These are phyloP conservation scores for Coelastrella sp. DNA, from an alignment of 139 green algal species.

Conservation along the genomic window DNA sequence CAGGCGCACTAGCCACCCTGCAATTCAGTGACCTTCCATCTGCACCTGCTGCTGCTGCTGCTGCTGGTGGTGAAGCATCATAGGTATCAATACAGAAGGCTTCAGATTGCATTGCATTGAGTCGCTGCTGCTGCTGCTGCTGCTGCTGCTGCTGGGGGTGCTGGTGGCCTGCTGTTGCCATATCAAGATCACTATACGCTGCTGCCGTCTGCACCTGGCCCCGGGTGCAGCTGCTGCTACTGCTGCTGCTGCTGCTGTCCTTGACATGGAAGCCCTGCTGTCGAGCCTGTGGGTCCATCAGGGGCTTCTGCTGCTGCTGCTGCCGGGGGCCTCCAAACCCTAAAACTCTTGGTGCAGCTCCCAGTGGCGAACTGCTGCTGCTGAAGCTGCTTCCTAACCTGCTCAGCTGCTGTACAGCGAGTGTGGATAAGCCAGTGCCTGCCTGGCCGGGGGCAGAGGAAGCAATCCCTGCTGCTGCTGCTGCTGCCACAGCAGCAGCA, in stretches of 20 bases:
- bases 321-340: not conserved
- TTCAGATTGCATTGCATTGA: no score
- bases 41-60: constrained; percentile 17
- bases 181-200: not conserved
- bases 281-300: not conserved
- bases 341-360: not conserved
- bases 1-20: constrained; percentile 39
- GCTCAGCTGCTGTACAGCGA: not conserved
- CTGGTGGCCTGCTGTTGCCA: no score
- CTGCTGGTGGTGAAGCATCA: constrained; percentile 5
- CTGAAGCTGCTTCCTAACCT: not conserved
- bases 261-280: constrained; percentile 37
- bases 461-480: not conserved
- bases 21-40: not conserved
- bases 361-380: constrained; percentile 6
- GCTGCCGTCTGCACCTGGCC: not conserved
- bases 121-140: not conserved
- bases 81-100: not conserved
- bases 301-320: constrained; percentile 20
- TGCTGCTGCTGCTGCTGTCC: not conserved
- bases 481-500: not conserved
- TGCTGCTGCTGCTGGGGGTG: no score
- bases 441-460: not conserved
- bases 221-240: not conserved
- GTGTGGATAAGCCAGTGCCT: not conserved